A percentile compares a stretch with the other conserved stretches of the same genome.
These are phyloP conservation scores for Alternaria rosae DNA, from an alignment of 2,329 filamentous ascomycete genomes.

Conservation along the genomic window DNA sequence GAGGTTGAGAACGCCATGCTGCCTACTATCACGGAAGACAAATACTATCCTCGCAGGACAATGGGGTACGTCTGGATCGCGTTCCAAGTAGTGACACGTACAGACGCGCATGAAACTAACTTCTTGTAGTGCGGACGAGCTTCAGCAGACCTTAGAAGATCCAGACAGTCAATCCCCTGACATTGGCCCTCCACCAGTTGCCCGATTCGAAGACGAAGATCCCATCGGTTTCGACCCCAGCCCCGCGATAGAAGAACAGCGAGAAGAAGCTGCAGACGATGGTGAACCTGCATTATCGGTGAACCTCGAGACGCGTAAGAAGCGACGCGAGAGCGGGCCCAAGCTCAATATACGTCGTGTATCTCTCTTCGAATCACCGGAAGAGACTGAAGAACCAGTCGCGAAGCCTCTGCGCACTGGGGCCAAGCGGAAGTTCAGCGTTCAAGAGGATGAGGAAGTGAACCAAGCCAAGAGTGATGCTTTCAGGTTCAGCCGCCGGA, in stretches of 20 bases:
- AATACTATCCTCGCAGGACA: constrained; percentile 70
- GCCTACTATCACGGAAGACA: constrained; percentile 74
- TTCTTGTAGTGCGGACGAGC: constrained; percentile 63
- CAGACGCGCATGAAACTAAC: constrained; percentile 24
- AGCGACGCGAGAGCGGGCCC: constrained; percentile 60
- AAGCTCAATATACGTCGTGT: constrained; percentile 53
- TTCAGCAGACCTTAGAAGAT: constrained; percentile 62
- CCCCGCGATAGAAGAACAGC: constrained; percentile 29
- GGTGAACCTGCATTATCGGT: constrained; percentile 50
- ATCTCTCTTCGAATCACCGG: constrained; percentile 54
- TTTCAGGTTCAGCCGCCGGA: constrained; percentile 58
- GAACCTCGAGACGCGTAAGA: constrained; percentile 62
- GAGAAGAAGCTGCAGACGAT: constrained; percentile 45
- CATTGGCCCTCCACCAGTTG: constrained; percentile 66
- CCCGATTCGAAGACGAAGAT: constrained; percentile 60
- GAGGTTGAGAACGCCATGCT: constrained; percentile 63
- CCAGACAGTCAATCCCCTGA: constrained; percentile 69
- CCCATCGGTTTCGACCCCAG: constrained; percentile 55
- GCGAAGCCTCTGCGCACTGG: constrained; percentile 53
- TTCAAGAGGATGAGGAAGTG: constrained; percentile 59
- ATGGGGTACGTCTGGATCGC: constrained; percentile 65
- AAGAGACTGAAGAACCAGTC: constrained; percentile 38
- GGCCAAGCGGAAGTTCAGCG: constrained; percentile 65
- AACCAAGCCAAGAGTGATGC: constrained; percentile 45
- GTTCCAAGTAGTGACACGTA: background rate